phyloP scores from a whole-genome alignment of 73 alveolate genomes.

The Tetrahymena elliotti region DNA sequence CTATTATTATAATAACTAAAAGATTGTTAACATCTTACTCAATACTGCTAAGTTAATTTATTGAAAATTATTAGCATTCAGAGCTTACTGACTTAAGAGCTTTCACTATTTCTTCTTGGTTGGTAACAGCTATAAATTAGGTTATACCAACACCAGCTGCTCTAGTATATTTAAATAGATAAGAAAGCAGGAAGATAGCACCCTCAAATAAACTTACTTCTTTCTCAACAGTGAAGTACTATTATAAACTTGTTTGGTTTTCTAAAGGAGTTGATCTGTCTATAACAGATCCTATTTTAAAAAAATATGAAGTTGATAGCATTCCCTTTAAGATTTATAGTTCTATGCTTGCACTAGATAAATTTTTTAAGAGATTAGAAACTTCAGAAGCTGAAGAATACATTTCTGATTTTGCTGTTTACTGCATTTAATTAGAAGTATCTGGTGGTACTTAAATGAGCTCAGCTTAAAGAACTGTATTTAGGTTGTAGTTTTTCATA shows the following conservation, averaged over 20 bases:
- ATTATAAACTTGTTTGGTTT: neutral
- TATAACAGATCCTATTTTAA: neutral
- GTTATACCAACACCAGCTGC: neutral
- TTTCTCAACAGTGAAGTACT: neutral
- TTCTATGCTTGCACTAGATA: neutral
- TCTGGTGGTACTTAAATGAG: neutral
- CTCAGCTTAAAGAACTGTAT: neutral
- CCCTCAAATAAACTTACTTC: neutral
- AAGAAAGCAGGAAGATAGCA: neutral
- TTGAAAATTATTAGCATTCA: neutral
- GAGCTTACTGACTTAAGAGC: neutral
- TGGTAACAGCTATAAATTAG: neutral
- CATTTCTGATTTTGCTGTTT: neutral
- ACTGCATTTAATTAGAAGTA: neutral
- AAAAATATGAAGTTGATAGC: neutral
- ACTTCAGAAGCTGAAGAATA: neutral
- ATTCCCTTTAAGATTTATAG: neutral
- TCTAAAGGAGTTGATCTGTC: neutral
- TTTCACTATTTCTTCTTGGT: neutral
- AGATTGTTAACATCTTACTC: neutral
- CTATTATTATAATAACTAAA: neutral
- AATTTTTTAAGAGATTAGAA: neutral
- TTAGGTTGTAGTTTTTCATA: neutral
- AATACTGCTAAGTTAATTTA: neutral
- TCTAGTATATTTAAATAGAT: neutral